These are phyloP conservation scores for Leccinum obscurum DNA, from an alignment of 768 basidiomycete genomes.

Conservation along the genomic window DNA sequence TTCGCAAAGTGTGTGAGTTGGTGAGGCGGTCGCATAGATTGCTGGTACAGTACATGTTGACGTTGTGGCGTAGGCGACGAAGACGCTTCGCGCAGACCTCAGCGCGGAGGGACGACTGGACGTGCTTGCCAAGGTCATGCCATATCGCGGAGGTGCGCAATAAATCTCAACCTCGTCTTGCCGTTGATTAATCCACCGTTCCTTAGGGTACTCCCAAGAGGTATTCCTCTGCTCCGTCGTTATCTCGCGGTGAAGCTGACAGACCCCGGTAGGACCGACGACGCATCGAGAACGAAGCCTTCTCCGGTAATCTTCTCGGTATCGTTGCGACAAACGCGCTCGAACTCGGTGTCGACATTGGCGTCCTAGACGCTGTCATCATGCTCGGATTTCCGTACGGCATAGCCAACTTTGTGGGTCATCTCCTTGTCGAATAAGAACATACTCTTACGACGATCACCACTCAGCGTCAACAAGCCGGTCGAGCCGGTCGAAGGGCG, in stretches of 20 bases:
- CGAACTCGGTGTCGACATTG: constrained; percentile 91
- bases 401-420: constrained; percentile 75
- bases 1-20: constrained; percentile 79
- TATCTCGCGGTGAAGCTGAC: background rate
- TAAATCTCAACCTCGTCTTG: background rate
- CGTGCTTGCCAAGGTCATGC: constrained; percentile 71
- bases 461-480: constrained; percentile 80
- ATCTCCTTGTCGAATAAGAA: background rate
- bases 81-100: constrained; percentile 66
- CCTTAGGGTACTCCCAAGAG: constrained; percentile 69
- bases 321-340: constrained; percentile 89
- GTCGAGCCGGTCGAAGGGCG: constrained; percentile 79
- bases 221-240: constrained; percentile 34
- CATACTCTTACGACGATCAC: background rate
- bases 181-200: background rate
- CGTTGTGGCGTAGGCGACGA: constrained; percentile 64
- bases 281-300: constrained; percentile 82
- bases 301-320: constrained; percentile 79
- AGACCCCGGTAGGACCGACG: constrained; percentile 62
- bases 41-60: background rate
- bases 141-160: constrained; percentile 76
- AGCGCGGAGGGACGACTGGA: constrained; percentile 77
- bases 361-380: constrained; percentile 83
- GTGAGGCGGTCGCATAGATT: constrained; percentile 37
- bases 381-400: constrained; percentile 84